Conservation (phyloP, 257 asterid species). For the Plectranthus barbatus region DNA sequence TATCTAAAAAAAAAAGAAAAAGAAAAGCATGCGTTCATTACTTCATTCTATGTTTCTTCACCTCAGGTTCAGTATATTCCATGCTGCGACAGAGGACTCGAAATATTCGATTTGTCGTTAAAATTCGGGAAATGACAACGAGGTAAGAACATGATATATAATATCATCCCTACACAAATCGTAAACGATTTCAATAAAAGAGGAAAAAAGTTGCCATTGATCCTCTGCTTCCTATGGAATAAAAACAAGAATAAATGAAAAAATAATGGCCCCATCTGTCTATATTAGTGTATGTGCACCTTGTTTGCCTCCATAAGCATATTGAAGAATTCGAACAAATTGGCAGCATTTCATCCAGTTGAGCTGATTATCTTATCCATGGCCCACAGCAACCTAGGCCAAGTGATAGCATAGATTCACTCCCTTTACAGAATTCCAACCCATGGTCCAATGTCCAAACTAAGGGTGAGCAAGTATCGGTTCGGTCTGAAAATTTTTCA, state of each 20-base stretch:
- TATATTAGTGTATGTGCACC: neutral
- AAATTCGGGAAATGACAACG: neutral
- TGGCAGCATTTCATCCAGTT: neutral
- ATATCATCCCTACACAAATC: neutral
- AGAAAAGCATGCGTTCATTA: neutral
- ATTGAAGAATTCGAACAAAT: conserved; percentile 5
- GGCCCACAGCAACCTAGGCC: conserved; percentile 22
- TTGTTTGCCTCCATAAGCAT: neutral
- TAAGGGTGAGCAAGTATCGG: too few species aligned
- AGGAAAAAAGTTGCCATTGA: neutral
- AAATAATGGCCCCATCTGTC: neutral
- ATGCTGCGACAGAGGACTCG: neutral
- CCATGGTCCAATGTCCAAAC: neutral
- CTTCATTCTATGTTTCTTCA: neutral
- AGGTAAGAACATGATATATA: neutral
- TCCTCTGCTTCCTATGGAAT: neutral
- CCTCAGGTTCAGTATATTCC: neutral
- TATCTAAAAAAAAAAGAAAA: neutral
- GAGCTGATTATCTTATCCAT: conserved; percentile 2
- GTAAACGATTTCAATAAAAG: neutral
- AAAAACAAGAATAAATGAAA: neutral
- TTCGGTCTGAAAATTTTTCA: too few species aligned
- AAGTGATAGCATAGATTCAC: conserved; percentile 13
- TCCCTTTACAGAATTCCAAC: conserved; percentile 7
- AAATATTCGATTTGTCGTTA: conserved; percentile 1